These are phyloP conservation scores for Conidiobolus incongruus DNA, from an alignment of 371 early-diverging fungal genomes.

Conservation along the genomic window DNA sequence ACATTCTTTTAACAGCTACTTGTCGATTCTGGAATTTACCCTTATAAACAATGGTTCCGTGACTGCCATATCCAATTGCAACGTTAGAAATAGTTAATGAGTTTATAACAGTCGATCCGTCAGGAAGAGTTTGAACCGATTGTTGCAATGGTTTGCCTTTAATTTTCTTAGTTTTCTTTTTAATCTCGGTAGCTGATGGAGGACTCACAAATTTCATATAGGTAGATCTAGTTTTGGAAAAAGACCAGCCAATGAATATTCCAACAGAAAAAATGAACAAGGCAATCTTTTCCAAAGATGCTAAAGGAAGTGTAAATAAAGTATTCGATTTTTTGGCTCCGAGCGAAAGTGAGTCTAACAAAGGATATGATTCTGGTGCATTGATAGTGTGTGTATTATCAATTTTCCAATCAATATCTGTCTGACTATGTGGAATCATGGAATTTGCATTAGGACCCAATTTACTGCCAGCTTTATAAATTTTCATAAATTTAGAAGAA, in stretches of 20 bases:
- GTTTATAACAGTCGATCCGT: constrained; percentile 5
- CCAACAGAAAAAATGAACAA: too few species aligned
- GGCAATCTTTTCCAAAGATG: neutral
- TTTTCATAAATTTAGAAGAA: neutral
- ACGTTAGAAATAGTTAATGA: constrained; percentile 18
- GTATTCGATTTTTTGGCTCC: neutral
- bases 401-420: neutral
- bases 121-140: neutral
- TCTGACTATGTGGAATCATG: neutral
- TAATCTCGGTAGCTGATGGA: neutral
- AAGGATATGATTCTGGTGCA: too few species aligned
- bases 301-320: neutral
- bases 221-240: too few species aligned
- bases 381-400: neutral
- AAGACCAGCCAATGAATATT: too few species aligned
- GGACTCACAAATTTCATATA: neutral
- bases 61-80: constrained; percentile 74
- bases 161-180: neutral
- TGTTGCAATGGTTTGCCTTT: neutral
- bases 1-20: constrained; percentile 84
- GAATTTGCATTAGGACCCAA: neutral
- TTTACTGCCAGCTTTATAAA: neutral
- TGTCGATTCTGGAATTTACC: constrained; percentile 74
- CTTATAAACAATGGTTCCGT: constrained; percentile 90
- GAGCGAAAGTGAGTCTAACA: neutral